phyloP scores from a whole-genome alignment of 2,329 filamentous ascomycete species.

The Fusarium buharicum region DNA sequence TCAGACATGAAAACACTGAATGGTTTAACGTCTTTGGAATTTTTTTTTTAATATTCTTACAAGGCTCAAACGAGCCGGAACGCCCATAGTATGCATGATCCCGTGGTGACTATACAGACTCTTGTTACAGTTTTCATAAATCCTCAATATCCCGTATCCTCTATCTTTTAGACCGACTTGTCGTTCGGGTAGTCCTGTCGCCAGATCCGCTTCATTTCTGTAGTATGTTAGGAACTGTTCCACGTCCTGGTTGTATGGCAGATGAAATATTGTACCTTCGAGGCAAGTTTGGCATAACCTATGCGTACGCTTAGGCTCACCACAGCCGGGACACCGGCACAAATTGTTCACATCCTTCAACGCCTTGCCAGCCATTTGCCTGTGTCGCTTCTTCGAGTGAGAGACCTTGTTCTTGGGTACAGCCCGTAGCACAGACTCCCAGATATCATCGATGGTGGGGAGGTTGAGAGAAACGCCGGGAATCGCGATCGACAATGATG shows the following conservation, averaged over 20 bases:
- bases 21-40: conserved; percentile 10
- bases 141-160: conserved; percentile 28
- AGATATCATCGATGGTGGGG: conserved; percentile 77
- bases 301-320: conserved; percentile 87
- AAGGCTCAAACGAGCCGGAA: conserved; percentile 48
- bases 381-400: conserved; percentile 91
- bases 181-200: conserved; percentile 52
- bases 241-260: not conserved
- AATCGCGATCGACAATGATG: conserved; percentile 66
- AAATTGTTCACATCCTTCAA: conserved; percentile 89
- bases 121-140: conserved; percentile 45
- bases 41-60: conserved; percentile 44
- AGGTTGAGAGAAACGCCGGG: conserved; percentile 68
- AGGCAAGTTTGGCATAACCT: conserved; percentile 89
- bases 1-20: not conserved
- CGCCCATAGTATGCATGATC: conserved; percentile 50
- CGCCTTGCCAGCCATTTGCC: conserved; percentile 95
- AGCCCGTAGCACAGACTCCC: conserved; percentile 90
- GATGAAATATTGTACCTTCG: conserved; percentile 65
- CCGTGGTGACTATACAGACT: conserved; percentile 47
- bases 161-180: conserved; percentile 46
- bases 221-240: conserved; percentile 19
- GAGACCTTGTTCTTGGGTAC: conserved; percentile 99
- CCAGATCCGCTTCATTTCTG: conserved; percentile 61
- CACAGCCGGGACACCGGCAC: conserved; percentile 90